Base-by-base conservation (phyloP, 805 yeast genomes). In the Schizosaccharomyces lindneri region DNA sequence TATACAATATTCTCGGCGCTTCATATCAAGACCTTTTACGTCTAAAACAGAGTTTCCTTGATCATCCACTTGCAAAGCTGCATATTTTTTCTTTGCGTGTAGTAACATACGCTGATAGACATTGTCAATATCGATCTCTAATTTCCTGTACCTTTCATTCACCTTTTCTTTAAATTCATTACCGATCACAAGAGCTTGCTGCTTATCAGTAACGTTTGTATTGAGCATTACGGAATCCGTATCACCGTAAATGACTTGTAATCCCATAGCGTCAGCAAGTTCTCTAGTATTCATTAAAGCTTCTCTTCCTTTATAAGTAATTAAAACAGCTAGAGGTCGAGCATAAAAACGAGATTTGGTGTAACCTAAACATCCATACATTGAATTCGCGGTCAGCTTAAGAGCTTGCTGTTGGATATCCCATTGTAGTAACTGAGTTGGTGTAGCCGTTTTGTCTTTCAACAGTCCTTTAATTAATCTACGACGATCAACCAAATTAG, bases 171-270 rank as follows among this genome's bases (percentile, higher is more conserved):
- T 93, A 75, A 93, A 90, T 60, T 83, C 83, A 60, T 82, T 83
- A 39, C 97, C 99, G 64, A 88, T 83, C 66, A 78, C 77, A 55
- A 86, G 71, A 0, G 97, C 95, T 57, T 86, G 95, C 31, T 73
- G 71, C 70, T 78, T 84, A 41, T 73, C 77, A 62, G 78, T 79
- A 57, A 81, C 82, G 36, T 88, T 88, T 2, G 97, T 87, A 71
- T 90, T 94, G 70, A 93, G 87, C 98, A 93, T 93, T 61, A 93
- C 97, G 43, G 98, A 93, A 75, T 93, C 98, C 0, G 98, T 93
- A 74, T 93, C 98, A 76, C 98, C 98, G 69, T 93, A 93, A 15
- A 93, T 87, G 60, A 94, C 97, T 62, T 87, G 76, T 63, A 93
- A 76, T 0, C 84, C 84, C 67, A 85, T 76, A 62, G 83, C 78